Evolutionary conservation across 331 rosid genomes (phyloP), one percentile per base, ranked within the genome.

Genomic region (Quercus phellos): DNA sequence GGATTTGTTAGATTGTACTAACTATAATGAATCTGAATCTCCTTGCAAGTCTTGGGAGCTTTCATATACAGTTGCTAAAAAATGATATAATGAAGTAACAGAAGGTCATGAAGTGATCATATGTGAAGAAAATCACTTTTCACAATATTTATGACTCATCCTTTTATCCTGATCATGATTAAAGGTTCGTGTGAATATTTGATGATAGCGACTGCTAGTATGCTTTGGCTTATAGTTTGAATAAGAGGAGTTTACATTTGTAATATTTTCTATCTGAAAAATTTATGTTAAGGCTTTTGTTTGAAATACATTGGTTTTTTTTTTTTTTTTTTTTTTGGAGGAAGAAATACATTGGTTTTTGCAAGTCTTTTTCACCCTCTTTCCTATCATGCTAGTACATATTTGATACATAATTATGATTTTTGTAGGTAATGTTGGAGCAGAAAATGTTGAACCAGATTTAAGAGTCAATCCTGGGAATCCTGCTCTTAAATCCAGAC

Each of bases 391-490:
- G 74, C 74, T 72, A 43, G 29, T 75, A 38, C 77, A 72, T 77
- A 22, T 58, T 84, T 84, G 74, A 32, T 51, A 35, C 61, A 78
- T 71, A 30, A 79, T 8, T 34, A 66, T 13, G 9, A 66, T 6
- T 61, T 66, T 66, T 85, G 82, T 74, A 94, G 99, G 99, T 55
- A 89, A 89, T 68, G 85, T 84, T 70, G 92, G 91, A 75, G 85
- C 79, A 54, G 93, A 87, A 73, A 82, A 70, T 82, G 87, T 68
- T 81, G 90, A 82, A 79, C 74, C 89, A 55, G 97, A 94, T 75
- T 84, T 88, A 75, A 88, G 87, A 83, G 91, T 94, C 76, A 90
- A 83, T 77, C 94, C 97, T 18, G 97, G 85, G 81, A 87, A 86
- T 80, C 87, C 77, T 76, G 89, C 93, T 70, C 86, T 94, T 66